A percentile compares a stretch with the other conserved stretches of the same genome.
These are phyloP conservation scores for Dichotomocladium elegans DNA, from an alignment of 371 early-diverging fungal species.

Conservation along the genomic window DNA sequence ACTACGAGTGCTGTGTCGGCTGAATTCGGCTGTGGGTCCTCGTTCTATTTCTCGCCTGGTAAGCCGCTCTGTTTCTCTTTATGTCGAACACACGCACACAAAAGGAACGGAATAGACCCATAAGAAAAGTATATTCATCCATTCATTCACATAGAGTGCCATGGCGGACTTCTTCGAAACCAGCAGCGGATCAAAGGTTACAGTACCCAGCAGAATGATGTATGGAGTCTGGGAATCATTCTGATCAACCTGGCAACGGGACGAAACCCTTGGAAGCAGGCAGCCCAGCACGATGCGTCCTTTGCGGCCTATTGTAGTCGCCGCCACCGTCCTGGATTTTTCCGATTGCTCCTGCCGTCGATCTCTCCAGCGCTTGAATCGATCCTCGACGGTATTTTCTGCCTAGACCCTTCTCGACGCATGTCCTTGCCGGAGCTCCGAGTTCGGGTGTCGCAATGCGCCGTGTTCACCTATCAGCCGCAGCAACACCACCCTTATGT, in stretches of 20 bases:
- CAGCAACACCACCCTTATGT: constrained; percentile 4
- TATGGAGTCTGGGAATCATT: constrained; percentile 84
- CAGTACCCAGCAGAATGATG: constrained; percentile 73
- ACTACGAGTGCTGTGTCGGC: constrained; percentile 62
- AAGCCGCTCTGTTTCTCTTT: too few species aligned
- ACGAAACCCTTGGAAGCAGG: constrained; percentile 82
- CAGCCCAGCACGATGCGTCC: constrained; percentile 61
- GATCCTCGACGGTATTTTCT: constrained; percentile 70
- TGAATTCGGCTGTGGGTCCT: constrained; percentile 81
- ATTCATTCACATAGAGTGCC: too few species aligned
- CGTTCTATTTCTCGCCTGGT: constrained; percentile 92
- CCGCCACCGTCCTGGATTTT: constrained; percentile 54
- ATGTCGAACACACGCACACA: too few species aligned
- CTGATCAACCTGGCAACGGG: constrained; percentile 74
- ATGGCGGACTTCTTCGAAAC: constrained; percentile 52
- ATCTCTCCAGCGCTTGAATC: constrained; percentile 71
- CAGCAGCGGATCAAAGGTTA: constrained; percentile 49
- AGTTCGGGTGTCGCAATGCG: constrained; percentile 51
- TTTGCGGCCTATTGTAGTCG: constrained; percentile 74
- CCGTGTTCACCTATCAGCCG: constrained; percentile 39
- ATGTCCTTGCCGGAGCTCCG: constrained; percentile 65
- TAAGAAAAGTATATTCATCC: too few species aligned
- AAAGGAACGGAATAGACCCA: too few species aligned
- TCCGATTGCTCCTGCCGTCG: constrained; percentile 56
- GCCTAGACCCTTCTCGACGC: constrained; percentile 66